These are phyloP conservation scores for Colletotrichum aenigma DNA, from an alignment of 2,329 filamentous ascomycete species.

Conservation along the genomic window DNA sequence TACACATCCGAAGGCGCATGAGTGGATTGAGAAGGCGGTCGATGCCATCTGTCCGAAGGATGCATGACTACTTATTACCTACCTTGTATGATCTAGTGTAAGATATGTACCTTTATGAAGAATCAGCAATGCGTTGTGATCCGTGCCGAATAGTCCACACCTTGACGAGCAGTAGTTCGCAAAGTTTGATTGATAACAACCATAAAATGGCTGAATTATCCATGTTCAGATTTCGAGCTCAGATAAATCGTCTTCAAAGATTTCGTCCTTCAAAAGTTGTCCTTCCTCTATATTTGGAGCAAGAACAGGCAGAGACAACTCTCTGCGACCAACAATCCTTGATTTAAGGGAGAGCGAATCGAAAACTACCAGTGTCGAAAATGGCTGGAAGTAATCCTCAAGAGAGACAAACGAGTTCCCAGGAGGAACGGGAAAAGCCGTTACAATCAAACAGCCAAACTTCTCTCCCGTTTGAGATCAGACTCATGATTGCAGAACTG, in stretches of 20 bases:
- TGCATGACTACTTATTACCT: neutral
- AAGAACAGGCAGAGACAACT: neutral
- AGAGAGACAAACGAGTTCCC: neutral
- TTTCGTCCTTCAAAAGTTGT: neutral
- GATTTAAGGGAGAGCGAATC: rapidly evolving
- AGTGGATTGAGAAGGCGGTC: neutral
- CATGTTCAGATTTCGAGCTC: rapidly evolving
- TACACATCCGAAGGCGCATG: neutral
- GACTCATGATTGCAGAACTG: neutral
- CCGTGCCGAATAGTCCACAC: neutral
- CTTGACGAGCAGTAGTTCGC: neutral
- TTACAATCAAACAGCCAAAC: neutral
- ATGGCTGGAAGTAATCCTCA: neutral
- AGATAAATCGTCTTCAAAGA: rapidly evolving
- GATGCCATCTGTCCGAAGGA: neutral
- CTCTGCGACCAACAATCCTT: rapidly evolving
- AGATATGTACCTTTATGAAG: neutral
- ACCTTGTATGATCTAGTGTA: neutral
- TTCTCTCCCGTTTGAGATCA: neutral
- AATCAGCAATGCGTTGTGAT: neutral
- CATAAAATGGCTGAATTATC: rapidly evolving
- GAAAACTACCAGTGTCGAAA: rapidly evolving
- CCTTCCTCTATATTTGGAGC: neutral
- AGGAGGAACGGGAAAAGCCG: neutral
- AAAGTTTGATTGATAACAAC: neutral